Conservation (phyloP, 495 filamentous ascomycete species). For the Penicillium ochrochloron region DNA sequence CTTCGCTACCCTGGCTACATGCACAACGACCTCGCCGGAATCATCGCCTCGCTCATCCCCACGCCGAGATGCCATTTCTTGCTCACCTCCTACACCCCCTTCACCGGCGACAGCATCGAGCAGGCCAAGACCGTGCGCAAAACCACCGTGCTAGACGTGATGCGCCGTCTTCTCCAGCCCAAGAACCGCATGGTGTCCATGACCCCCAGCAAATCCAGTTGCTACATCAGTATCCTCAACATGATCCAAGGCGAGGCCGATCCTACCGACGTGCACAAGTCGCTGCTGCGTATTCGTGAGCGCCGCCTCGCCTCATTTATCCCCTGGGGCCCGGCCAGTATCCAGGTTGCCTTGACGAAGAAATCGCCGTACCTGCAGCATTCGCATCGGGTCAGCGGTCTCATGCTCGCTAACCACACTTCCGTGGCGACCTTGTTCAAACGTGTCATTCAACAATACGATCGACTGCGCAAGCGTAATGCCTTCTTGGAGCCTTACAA, state of each 20-base stretch:
- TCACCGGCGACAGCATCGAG: conserved; percentile 93
- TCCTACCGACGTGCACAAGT: conserved; percentile 97
- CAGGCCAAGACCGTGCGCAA: conserved; percentile 96
- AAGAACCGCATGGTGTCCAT: conserved; percentile 99
- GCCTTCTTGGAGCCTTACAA: conserved; percentile 96
- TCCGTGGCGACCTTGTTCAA: conserved; percentile 97
- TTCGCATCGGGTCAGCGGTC: conserved; percentile 89
- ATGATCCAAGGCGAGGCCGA: conserved; percentile 99
- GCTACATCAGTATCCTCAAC: conserved; percentile 98
- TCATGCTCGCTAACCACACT: conserved; percentile 98
- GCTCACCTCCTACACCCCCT: conserved; percentile 97
- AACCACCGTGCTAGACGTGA: conserved; percentile 96
- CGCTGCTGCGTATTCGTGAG: conserved; percentile 92
- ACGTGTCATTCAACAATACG: conserved; percentile 86
- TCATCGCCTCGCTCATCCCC: conserved; percentile 93
- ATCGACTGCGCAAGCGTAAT: conserved; percentile 91
- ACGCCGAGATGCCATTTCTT: conserved; percentile 97
- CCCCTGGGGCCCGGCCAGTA: conserved; percentile 97
- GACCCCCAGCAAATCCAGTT: conserved; percentile 91
- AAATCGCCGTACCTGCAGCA: conserved; percentile 89
- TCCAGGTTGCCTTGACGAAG: conserved; percentile 95
- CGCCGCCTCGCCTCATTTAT: conserved; percentile 94
- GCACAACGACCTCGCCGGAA: conserved; percentile 98
- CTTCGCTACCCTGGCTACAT: conserved; percentile 98
- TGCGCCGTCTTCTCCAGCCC: conserved; percentile 92